These are phyloP conservation scores for Penicillium psychrofluorescens DNA, from an alignment of 495 filamentous ascomycete genomes.

Conservation along the genomic window DNA sequence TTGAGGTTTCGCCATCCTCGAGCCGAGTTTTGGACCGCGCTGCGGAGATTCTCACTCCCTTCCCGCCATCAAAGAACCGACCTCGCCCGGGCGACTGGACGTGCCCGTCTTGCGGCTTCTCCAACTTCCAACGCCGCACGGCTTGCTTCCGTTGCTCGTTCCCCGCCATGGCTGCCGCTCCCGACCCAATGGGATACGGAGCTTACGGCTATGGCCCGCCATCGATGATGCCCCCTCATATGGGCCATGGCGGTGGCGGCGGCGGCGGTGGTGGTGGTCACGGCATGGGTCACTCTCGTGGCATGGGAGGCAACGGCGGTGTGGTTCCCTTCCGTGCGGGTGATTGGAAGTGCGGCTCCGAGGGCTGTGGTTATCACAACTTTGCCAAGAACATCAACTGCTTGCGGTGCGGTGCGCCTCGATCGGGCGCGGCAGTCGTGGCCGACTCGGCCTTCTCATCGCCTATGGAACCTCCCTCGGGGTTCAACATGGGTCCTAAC, in stretches of 20 bases:
- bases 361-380: slow-evolving; percentile 98
- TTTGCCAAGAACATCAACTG: slow-evolving; percentile 99
- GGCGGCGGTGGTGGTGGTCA: slow-evolving; percentile 32
- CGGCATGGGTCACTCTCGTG: slow-evolving; percentile 61
- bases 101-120: slow-evolving; percentile 80
- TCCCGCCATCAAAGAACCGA: slow-evolving; percentile 96
- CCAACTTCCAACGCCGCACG: slow-evolving; percentile 92
- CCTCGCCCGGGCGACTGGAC: slow-evolving; percentile 98
- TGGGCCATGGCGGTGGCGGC: slow-evolving; percentile 51
- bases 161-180: slow-evolving; percentile 77
- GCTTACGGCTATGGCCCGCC: slow-evolving; percentile 69
- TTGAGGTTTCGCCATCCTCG: slow-evolving; percentile 95
- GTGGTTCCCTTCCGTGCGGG: slow-evolving; percentile 96
- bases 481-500: slow-evolving; percentile 67
- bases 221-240: slow-evolving; percentile 76
- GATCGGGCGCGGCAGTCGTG: slow-evolving; percentile 85
- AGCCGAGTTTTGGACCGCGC: slow-evolving; percentile 91
- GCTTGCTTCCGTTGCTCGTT: slow-evolving; percentile 98
- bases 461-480: slow-evolving; percentile 77
- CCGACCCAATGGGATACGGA: slow-evolving; percentile 67
- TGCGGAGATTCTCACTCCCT: slow-evolving; percentile 88
- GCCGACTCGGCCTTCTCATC: slow-evolving; percentile 90
- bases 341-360: slow-evolving; percentile 97
- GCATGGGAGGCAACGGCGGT: slow-evolving; percentile 71
- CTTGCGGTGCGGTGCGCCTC: slow-evolving; percentile 89